Base-by-base conservation (phyloP, 2,329 filamentous ascomycete species). In the Cercospora sp. region DNA sequence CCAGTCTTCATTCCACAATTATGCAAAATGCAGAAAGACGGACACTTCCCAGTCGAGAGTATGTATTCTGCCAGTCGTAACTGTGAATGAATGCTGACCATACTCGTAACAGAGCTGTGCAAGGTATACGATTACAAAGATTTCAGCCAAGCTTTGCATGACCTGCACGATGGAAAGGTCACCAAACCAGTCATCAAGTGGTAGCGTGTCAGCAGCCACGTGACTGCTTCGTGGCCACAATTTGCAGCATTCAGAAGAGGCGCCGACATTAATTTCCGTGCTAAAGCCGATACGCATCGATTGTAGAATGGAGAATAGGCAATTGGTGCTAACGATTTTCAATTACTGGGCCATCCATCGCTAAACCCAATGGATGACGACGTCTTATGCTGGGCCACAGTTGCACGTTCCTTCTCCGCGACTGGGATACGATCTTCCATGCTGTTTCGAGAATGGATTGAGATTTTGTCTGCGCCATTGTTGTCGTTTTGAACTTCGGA, bases 71-170 rank as follows among this genome's bases (percentile, higher is more conserved):
- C 45, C 26, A 51, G 0, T 51, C 10, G 18, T 23, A 2, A 20
- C 18, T 20, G 20, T 13, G 7, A 5, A 51, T 26, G 45, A 12
- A 51, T 23, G 45, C 45, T 51, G 18, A 51, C 45, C 45, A 26
- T 26, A 23, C 20, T 2, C 10, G 45, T 51, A 7, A 23, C 42
- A 51, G 45, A 70, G 67, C 33, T 73, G 45, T 67, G 67, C 23
- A 68, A 67, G 30, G 70, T 72, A 1, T 73, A 72, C 53, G 69
- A 70, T 30, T 70, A 73, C 55, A 68, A 71, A 59, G 71, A 72
- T 31, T 58, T 73, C 45, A 67, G 33, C 23, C 20, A 60, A 23
- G 71, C 70, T 23, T 28, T 72, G 53, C 64, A 66, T 26, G 70
- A 72, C 62, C 57, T 73, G 55, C 60, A 70, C 18, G 66, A 70